Percentiles rank a stretch among this genome's conserved stretches.
These are phyloP conservation scores for Cavenderia fasciculata DNA, from an alignment of 78 protist species.

Conservation along the genomic window DNA sequence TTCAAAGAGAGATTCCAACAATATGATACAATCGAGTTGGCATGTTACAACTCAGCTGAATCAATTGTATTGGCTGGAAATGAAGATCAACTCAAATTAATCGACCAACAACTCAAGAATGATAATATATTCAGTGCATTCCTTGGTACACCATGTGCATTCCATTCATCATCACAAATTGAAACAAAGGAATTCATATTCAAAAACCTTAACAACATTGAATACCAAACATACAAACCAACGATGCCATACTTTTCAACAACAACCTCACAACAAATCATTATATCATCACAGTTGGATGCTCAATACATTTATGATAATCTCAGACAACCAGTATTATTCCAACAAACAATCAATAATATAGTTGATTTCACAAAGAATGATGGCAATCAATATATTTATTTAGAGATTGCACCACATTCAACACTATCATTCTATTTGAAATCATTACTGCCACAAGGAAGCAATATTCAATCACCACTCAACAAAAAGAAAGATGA, in stretches of 20 bases:
- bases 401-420: constrained; percentile 48
- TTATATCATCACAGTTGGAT: neutral
- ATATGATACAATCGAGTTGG: constrained; percentile 10
- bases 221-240: too few species aligned
- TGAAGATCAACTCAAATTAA: neutral
- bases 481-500: neutral
- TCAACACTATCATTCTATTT: neutral
- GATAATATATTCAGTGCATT: constrained; percentile 12
- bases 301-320: neutral
- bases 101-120: neutral
- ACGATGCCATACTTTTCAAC: constrained; percentile 9
- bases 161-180: constrained; percentile 5
- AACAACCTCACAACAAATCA: neutral
- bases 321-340: neutral
- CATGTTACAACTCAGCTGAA: constrained; percentile 42
- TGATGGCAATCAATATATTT: neutral
- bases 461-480: neutral
- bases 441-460: neutral
- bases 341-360: neutral
- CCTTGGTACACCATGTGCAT: constrained; percentile 47
- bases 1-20: neutral
- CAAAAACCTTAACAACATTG: neutral
- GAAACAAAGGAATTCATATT: neutral
- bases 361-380: too few species aligned
- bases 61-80: constrained; percentile 43